phyloP scores from a whole-genome alignment of 768 basidiomycete species.

The Tylopilus subfusipes region DNA sequence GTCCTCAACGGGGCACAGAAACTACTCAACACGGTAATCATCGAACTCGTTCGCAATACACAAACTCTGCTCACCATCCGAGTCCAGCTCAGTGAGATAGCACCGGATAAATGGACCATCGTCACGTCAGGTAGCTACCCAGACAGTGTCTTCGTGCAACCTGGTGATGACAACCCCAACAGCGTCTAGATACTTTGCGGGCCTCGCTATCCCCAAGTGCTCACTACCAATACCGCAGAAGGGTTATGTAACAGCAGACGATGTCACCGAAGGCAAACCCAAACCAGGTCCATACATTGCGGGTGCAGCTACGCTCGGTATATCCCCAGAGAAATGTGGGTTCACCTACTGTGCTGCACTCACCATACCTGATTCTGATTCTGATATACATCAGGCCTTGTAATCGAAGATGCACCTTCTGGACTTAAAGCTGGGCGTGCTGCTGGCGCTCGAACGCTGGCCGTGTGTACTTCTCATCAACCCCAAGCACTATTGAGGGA shows the following conservation, averaged over 20 bases:
- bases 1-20: conserved; percentile 63
- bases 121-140: conserved; percentile 62
- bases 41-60: not conserved
- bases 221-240: conserved; percentile 54
- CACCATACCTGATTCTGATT: not conserved
- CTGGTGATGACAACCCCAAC: conserved; percentile 1
- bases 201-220: conserved; percentile 60
- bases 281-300: conserved; percentile 83
- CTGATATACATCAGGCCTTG: conserved; percentile 53
- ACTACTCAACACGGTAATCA: conserved; percentile 51
- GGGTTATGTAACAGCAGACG: conserved; percentile 69
- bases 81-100: conserved; percentile 23
- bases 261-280: conserved; percentile 73
- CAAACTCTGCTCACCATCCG: not conserved
- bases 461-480: conserved; percentile 78
- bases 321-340: conserved; percentile 57
- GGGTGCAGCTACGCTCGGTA: conserved; percentile 57
- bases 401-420: conserved; percentile 87
- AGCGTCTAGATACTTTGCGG: conserved; percentile 76
- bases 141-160: not conserved
- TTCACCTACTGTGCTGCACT: not conserved
- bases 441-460: conserved; percentile 73
- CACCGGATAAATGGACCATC: conserved; percentile 64
- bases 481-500: conserved; percentile 48
- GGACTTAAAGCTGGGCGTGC: conserved; percentile 73